phyloP scores from a whole-genome alignment of 805 yeast genomes.

The Yarrowia porcina region DNA sequence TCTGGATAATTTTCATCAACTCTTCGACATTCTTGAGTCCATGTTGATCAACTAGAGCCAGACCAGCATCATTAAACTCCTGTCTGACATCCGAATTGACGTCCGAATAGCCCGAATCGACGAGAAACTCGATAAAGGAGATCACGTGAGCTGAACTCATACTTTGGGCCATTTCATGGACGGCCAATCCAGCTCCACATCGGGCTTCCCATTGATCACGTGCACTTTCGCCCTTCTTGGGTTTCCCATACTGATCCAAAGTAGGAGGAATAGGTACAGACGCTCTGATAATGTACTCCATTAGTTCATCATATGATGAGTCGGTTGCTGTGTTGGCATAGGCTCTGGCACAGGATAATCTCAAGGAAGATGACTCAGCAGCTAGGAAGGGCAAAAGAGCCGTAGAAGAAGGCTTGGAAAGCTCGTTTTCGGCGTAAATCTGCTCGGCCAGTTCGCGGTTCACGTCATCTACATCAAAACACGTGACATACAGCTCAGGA shows the following conservation, averaged over 20 bases:
- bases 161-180: constrained; percentile 54
- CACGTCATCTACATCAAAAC: constrained; percentile 65
- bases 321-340: constrained; percentile 54
- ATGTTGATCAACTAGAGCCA: constrained; percentile 60
- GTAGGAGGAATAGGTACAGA: constrained; percentile 73
- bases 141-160: constrained; percentile 45
- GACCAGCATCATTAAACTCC: constrained; percentile 87
- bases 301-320: constrained; percentile 42
- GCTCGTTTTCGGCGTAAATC: constrained; percentile 77
- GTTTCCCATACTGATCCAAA: constrained; percentile 69
- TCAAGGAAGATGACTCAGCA: constrained; percentile 58
- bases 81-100: constrained; percentile 67
- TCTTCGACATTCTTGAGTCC: constrained; percentile 66
- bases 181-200: constrained; percentile 71
- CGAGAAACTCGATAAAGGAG: constrained; percentile 58
- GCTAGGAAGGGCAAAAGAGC: constrained; percentile 52
- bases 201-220: constrained; percentile 83
- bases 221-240: constrained; percentile 60
- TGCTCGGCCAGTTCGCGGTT: constrained; percentile 67
- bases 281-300: constrained; percentile 56
- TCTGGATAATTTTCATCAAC: constrained; percentile 78
- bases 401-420: constrained; percentile 48
- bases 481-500: constrained; percentile 73
- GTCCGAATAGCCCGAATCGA: constrained; percentile 67
- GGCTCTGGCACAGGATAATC: constrained; percentile 71